Percentiles rank a stretch among this genome's conserved stretches.
Evolutionary conservation across 768 basidiomycete species (phyloP).

Genomic region (Rubroboletus pulcherrimus): DNA sequence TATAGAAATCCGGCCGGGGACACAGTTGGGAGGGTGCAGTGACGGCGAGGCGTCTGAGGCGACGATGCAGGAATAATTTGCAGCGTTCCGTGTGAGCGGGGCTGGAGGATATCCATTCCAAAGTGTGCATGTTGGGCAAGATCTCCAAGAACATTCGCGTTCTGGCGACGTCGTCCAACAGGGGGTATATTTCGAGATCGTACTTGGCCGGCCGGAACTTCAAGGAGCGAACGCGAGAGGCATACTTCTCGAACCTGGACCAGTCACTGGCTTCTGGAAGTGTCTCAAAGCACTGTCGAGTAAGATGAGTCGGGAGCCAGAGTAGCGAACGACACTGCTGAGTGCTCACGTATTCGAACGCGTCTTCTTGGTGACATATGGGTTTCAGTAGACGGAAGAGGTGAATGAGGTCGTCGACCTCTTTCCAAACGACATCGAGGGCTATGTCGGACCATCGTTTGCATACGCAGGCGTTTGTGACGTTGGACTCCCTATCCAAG

Average conservation of each 20-base stretch:
- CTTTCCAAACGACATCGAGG: constrained; percentile 55
- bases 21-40: constrained; percentile 23
- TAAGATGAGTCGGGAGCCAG: not conserved
- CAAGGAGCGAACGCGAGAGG: constrained; percentile 44
- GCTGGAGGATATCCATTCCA: constrained; percentile 44
- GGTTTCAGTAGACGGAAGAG: constrained; percentile 52
- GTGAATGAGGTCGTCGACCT: constrained; percentile 42
- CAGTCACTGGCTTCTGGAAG: constrained; percentile 48
- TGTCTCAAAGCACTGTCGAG: constrained; percentile 38
- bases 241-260: constrained; percentile 53
- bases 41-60: constrained; percentile 39
- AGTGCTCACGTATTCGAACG: constrained; percentile 22
- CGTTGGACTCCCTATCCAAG: constrained; percentile 40
- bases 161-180: constrained; percentile 51
- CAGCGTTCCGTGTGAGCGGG: constrained; percentile 32
- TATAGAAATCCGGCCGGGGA: constrained; percentile 23
- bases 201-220: constrained; percentile 14
- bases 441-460: constrained; percentile 57
- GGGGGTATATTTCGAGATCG: constrained; percentile 10
- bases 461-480: constrained; percentile 50
- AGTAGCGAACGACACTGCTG: not conserved
- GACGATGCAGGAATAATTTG: constrained; percentile 57
- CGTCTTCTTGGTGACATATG: constrained; percentile 23
- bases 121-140: constrained; percentile 49
- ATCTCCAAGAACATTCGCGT: constrained; percentile 51